Evolutionary conservation across 208 protist species (phyloP).

Genomic region (Phytomonas serpens): DNA sequence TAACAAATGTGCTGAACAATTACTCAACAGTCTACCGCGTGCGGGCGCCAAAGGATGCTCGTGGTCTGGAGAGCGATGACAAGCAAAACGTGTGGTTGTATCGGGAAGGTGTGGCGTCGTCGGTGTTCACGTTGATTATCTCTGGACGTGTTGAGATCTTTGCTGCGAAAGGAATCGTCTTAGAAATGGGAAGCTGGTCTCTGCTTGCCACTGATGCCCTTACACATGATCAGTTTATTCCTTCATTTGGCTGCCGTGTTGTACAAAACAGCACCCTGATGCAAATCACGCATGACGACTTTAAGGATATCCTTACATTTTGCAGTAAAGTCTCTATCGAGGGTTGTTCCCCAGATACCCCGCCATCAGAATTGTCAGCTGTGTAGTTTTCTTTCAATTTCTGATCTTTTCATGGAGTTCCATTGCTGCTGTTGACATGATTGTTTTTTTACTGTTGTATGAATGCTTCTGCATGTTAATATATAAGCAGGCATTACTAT

Average conservation of each 20-base stretch:
- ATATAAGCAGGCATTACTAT: not conserved
- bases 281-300: conserved; percentile 73
- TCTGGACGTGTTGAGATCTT: conserved; percentile 81
- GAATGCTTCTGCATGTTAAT: not conserved
- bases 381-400: not conserved
- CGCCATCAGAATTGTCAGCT: not conserved
- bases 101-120: conserved; percentile 62
- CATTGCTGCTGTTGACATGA: not conserved
- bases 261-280: conserved; percentile 78
- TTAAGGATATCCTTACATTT: conserved; percentile 39
- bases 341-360: not conserved
- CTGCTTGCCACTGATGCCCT: conserved; percentile 63
- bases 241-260: conserved; percentile 83
- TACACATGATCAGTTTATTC: conserved; percentile 47
- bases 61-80: conserved; percentile 62
- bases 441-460: not conserved
- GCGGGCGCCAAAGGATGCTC: conserved; percentile 62
- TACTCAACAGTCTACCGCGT: conserved; percentile 68
- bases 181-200: conserved; percentile 85
- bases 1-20: conserved; percentile 46
- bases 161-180: conserved; percentile 62
- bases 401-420: not conserved
- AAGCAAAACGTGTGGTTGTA: conserved; percentile 90
- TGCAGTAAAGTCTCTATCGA: conserved; percentile 24
- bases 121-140: conserved; percentile 81